Conservation (phyloP, 2,329 filamentous ascomycete genomes). For the Aspergillus melleus region DNA sequence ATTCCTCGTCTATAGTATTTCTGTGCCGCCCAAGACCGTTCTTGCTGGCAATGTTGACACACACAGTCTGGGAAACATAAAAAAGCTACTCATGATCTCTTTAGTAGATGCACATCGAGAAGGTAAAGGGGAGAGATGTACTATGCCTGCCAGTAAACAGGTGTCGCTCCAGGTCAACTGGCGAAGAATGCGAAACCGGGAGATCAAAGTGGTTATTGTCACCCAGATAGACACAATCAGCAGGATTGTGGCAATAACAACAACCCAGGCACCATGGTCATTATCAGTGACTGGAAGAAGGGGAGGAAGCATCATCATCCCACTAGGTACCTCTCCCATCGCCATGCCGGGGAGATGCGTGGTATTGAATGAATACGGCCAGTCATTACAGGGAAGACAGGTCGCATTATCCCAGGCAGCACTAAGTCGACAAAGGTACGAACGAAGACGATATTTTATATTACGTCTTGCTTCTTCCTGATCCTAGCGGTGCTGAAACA, state of each 20-base stretch:
- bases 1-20: background rate
- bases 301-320: background rate
- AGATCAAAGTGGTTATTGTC: background rate
- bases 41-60: background rate
- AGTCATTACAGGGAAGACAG: background rate
- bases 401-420: background rate
- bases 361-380: background rate
- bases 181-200: background rate
- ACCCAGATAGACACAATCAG: background rate
- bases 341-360: background rate
- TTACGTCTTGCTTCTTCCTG: background rate
- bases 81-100: background rate
- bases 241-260: background rate
- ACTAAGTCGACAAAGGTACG: background rate
- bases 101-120: background rate
- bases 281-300: background rate
- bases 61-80: background rate
- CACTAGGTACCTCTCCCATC: background rate
- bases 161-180: background rate
- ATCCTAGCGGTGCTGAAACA: background rate
- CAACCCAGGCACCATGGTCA: background rate
- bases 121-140: background rate
- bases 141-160: background rate
- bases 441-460: background rate
- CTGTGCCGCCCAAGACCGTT: constrained; percentile 1